Conservation (phyloP, 2,329 filamentous ascomycete species). For the Hortaea werneckii region DNA sequence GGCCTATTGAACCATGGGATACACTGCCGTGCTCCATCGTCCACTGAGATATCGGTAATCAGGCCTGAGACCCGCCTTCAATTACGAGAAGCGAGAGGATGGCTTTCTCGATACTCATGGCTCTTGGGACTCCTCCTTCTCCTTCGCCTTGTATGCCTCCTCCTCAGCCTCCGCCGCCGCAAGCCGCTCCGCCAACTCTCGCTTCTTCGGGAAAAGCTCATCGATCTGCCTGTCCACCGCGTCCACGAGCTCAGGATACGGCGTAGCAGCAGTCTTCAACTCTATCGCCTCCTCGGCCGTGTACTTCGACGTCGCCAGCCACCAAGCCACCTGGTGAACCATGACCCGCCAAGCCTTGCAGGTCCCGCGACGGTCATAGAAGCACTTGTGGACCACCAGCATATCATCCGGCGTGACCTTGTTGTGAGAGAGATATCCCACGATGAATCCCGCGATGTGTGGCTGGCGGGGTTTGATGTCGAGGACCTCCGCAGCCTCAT, state of each 20-base stretch:
- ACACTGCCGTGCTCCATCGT: no score
- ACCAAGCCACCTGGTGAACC: constrained; percentile 5
- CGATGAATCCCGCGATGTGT: constrained; percentile 7
- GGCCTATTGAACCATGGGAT: no score
- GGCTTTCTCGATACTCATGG: no score
- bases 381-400: constrained; percentile 1
- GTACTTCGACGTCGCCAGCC: constrained; percentile 2
- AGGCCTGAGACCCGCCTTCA: no score
- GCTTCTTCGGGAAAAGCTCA: neutral
- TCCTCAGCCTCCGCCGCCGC: no score
- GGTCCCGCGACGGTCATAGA: neutral
- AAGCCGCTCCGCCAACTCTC: neutral
- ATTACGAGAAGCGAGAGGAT: no score
- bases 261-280: neutral
- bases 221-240: constrained; percentile 1
- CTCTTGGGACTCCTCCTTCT: no score
- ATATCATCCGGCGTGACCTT: constrained; percentile 4
- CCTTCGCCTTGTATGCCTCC: no score
- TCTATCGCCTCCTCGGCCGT: neutral
- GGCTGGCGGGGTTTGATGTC: constrained; percentile 5
- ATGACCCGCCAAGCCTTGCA: constrained; percentile 4
- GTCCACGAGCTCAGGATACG: neutral
- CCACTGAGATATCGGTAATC: no score
- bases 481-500: constrained; percentile 5
- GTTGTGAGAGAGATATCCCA: constrained; percentile 6